Base-by-base conservation (phyloP, 352 stramenopile species). In the Pythium myriotylum region DNA sequence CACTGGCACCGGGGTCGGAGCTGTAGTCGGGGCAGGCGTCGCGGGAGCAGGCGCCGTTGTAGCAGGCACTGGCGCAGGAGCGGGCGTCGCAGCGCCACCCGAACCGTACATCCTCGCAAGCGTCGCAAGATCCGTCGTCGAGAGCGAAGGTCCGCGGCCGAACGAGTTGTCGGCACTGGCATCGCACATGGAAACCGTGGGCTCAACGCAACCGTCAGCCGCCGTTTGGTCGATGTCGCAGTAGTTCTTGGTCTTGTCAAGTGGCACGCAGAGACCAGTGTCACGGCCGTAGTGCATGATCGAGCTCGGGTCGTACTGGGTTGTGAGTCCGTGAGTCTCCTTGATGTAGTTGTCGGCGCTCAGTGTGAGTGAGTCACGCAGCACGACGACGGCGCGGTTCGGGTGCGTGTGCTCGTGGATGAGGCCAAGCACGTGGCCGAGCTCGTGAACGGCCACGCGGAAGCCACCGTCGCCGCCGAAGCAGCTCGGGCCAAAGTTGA, bases 321-420 rank as follows among this genome's bases (percentile, higher is more conserved):
- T 74, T 35, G 54, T 72, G 29, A 62, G 45, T 2, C 57, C 72
- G 17, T 40, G 47, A 24, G 35, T 55, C 33, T 77, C 67, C 47
- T 76, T 74, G 56, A 78, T 66, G 63, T 83, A 83, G 69, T 83
- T 83, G 59, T 83, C 73, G 9, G 71, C 55, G n/a, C 68, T 76
- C 32, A 83, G 68, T 17, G 72, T 83, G 40, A 83, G 60, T 32
- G 66, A 58, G 33, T 59, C 60, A n/a, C 71, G 74, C 22, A 83
- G 52, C 35, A 83, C 68, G 19, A 83, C 67, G 24, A 83, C 68
- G 17, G 73, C 58, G n/a, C 74, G 74, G 32, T 70, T 62, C 27
- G 72, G 72, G 53, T 83, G 74, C 54, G 74, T 80, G 54, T 83
- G 74, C 37, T 80, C 74, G 64, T 80, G 74, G 35, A 78, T 74